Conservation (phyloP, 2,329 filamentous ascomycete species). For the Epicoccum sorghinum region DNA sequence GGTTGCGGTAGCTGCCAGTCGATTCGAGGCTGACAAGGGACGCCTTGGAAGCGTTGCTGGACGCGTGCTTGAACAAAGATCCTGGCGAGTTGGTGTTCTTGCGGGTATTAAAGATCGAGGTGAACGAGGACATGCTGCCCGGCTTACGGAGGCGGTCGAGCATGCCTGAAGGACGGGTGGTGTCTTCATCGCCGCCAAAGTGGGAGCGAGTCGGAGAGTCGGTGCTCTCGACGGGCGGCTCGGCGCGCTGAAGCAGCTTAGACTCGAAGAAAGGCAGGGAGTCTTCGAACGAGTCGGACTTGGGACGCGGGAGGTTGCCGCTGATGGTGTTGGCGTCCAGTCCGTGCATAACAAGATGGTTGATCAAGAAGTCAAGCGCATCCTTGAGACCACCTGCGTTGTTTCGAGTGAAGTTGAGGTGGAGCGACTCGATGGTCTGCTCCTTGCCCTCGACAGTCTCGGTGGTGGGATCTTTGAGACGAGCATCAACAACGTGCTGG, state of each 20-base stretch:
- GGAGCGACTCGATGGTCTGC: constrained; percentile 53
- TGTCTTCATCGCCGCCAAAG: constrained; percentile 86
- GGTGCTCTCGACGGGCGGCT: constrained; percentile 72
- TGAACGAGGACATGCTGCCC: constrained; percentile 90
- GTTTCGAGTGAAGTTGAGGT: constrained; percentile 82
- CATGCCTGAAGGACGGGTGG: constrained; percentile 62
- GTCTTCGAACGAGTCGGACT: constrained; percentile 98
- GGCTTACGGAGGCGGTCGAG: constrained; percentile 95
- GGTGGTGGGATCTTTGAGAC: constrained; percentile 63
- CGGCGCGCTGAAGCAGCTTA: constrained; percentile 92
- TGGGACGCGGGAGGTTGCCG: constrained; percentile 94
- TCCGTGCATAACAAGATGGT: constrained; percentile 83
- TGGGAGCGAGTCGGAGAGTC: constrained; percentile 88
- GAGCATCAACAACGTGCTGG: constrained; percentile 90
- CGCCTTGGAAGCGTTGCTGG: constrained; percentile 91
- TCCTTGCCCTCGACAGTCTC: constrained; percentile 51
- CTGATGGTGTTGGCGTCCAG: constrained; percentile 84
- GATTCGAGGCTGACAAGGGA: constrained; percentile 96
- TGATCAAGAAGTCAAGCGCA: constrained; percentile 91
- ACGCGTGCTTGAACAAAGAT: constrained; percentile 84
- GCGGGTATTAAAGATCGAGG: constrained; percentile 92
- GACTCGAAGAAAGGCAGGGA: constrained; percentile 96
- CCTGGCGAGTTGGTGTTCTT: constrained; percentile 83
- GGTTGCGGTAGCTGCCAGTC: constrained; percentile 92
- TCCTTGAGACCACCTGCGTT: constrained; percentile 95